Evolutionary conservation across 257 asterid species (phyloP).

Genomic region (Fraxinus quadrangulata): DNA sequence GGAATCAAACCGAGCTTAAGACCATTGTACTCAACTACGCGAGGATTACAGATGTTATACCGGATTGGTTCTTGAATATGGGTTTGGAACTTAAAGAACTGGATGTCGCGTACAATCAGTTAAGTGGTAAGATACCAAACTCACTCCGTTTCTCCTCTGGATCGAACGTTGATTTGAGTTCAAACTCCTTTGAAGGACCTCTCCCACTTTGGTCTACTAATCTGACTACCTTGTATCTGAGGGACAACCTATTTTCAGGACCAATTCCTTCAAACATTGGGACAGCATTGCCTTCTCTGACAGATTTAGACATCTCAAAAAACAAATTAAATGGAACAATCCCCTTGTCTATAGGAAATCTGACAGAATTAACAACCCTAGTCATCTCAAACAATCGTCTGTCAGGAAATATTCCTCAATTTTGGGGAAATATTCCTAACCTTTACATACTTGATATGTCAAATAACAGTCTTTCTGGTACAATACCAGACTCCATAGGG

Average conservation of each 20-base stretch:
- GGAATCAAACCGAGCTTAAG: slow-evolving; percentile 32
- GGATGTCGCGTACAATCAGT: slow-evolving; percentile 34
- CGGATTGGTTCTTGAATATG: slow-evolving; percentile 40
- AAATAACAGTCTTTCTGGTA: slow-evolving; percentile 31
- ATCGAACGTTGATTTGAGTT: slow-evolving; percentile 33
- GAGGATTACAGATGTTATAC: slow-evolving; percentile 31
- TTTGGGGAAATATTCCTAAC: slow-evolving; percentile 27
- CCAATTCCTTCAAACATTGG: slow-evolving; percentile 39
- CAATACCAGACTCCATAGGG: slow-evolving; percentile 39
- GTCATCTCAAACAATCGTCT: slow-evolving; percentile 34
- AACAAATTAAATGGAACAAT: slow-evolving; percentile 32
- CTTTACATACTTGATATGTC: slow-evolving; percentile 37
- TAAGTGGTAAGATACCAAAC: slow-evolving; percentile 33
- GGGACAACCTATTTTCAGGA: slow-evolving; percentile 40
- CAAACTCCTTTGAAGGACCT: slow-evolving; percentile 33
- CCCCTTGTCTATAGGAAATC: slow-evolving; percentile 30
- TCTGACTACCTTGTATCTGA: slow-evolving; percentile 31
- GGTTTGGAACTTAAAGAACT: slow-evolving; percentile 28
- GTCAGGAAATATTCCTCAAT: slow-evolving; percentile 31
- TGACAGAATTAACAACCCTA: slow-evolving; percentile 26
- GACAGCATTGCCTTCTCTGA: slow-evolving; percentile 18
- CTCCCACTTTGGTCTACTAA: slow-evolving; percentile 44
- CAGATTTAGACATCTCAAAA: slow-evolving; percentile 37
- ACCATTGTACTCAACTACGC: slow-evolving; percentile 28
- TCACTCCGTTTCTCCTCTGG: background rate